phyloP scores from a whole-genome alignment of 2,329 filamentous ascomycete genomes.

The Leptographium lundbergii region DNA sequence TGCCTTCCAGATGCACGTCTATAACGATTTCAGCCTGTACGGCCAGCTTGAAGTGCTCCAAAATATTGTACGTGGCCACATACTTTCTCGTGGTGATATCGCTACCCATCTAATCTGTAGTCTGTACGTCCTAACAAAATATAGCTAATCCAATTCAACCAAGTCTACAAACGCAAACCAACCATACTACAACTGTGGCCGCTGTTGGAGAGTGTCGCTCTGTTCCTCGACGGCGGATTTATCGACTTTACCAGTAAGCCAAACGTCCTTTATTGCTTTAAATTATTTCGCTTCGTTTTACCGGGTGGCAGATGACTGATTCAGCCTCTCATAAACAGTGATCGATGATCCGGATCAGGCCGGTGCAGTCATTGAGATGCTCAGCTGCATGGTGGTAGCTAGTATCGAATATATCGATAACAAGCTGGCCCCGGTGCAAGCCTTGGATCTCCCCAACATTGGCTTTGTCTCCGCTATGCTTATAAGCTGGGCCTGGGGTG shows the following conservation, averaged over 20 bases:
- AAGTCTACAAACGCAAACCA: background rate
- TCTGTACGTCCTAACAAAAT: no score
- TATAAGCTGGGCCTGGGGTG: background rate
- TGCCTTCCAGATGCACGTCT: background rate
- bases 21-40: background rate
- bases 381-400: background rate
- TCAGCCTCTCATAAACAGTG: background rate
- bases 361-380: background rate
- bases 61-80: slow-evolving; percentile 1
- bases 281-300: background rate
- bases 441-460: background rate
- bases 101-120: background rate
- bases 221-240: background rate
- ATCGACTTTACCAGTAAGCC: background rate
- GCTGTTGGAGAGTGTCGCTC: background rate
- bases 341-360: background rate
- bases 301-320: background rate
- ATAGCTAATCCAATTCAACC: background rate
- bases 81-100: background rate
- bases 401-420: background rate
- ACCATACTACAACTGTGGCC: background rate
- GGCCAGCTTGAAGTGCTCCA: background rate
- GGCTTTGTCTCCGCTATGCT: background rate
- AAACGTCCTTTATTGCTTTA: no score
- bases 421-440: background rate